Conservation (phyloP, 495 filamentous ascomycete genomes). For the Daldinia decipiens region DNA sequence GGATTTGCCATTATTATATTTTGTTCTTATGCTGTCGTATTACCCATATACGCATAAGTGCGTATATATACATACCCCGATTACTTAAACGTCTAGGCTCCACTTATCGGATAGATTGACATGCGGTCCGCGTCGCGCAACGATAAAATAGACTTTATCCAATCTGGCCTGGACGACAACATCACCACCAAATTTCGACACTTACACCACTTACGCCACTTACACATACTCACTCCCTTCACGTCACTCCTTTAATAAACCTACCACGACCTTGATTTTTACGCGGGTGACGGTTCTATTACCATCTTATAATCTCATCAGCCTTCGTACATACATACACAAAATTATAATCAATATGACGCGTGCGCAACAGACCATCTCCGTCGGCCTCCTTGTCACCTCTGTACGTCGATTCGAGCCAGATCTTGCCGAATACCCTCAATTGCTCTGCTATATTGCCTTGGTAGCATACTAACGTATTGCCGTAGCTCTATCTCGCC, state of each 20-base stretch:
- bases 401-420: conserved; percentile 67
- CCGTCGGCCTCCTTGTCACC: conserved; percentile 82
- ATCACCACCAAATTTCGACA: conserved; percentile 1
- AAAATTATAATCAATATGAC: conserved; percentile 70
- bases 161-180: conserved; percentile 3
- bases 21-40: too few relatives aligned
- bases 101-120: not conserved
- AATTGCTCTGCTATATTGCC: not conserved
- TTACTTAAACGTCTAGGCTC: not conserved
- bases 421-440: not conserved
- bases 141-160: not conserved
- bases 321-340: not conserved
- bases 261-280: not conserved
- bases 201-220: too few relatives aligned
- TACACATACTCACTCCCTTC: conserved; percentile 2
- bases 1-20: too few relatives aligned
- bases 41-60: not conserved
- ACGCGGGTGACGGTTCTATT: not conserved
- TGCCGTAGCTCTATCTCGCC: conserved; percentile 80
- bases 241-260: conserved; percentile 30
- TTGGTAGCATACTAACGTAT: conserved; percentile 3
- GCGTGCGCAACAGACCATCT: conserved; percentile 91
- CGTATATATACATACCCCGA: not conserved
- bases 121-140: conserved; percentile 1
- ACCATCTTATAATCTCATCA: not conserved